Percentiles rank a stretch among this genome's conserved stretches.
Conservation (phyloP, 108 stramenopile species). For the Fragilaria crotonensis region DNA sequence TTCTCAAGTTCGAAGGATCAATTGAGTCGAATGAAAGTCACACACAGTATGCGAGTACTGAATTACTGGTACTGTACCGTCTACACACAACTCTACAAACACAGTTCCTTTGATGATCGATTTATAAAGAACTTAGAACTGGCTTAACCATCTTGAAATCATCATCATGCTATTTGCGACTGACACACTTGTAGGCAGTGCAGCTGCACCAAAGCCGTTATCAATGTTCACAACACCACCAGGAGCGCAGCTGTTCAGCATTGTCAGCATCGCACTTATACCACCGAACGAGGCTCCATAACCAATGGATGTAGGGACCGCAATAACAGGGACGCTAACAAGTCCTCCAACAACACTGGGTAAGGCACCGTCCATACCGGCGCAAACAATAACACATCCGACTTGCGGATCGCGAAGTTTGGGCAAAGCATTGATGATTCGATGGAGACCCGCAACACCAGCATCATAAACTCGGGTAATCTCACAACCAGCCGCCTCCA, state of each 20-base stretch:
- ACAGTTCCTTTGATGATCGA: too few species aligned
- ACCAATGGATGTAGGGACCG: slow-evolving; percentile 89
- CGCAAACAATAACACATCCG: slow-evolving; percentile 84
- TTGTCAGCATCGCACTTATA: slow-evolving; percentile 87
- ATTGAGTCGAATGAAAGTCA: too few species aligned
- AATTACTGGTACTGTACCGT: too few species aligned
- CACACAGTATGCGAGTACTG: too few species aligned
- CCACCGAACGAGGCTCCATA: slow-evolving; percentile 92
- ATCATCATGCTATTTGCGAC: background rate
- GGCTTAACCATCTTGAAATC: too few species aligned
- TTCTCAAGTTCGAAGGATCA: too few species aligned
- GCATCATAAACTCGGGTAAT: slow-evolving; percentile 84
- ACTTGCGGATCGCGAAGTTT: slow-evolving; percentile 59
- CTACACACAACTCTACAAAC: too few species aligned
- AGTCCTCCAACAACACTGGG: slow-evolving; percentile 94
- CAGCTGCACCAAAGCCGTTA: slow-evolving; percentile 96
- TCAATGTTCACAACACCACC: slow-evolving; percentile 95
- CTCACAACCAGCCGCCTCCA: slow-evolving; percentile 55
- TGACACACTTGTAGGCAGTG: slow-evolving; percentile 79
- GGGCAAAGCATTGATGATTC: slow-evolving; percentile 73
- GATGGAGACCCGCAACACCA: slow-evolving; percentile 94
- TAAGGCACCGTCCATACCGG: slow-evolving; percentile 94
- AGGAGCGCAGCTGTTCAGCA: slow-evolving; percentile 94
- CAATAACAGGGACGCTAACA: slow-evolving; percentile 87
- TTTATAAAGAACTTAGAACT: too few species aligned